Evolutionary conservation across 2,329 filamentous ascomycete genomes (phyloP), one percentile per base, ranked within the genome.

Genomic region (Diaporthe batatas): DNA sequence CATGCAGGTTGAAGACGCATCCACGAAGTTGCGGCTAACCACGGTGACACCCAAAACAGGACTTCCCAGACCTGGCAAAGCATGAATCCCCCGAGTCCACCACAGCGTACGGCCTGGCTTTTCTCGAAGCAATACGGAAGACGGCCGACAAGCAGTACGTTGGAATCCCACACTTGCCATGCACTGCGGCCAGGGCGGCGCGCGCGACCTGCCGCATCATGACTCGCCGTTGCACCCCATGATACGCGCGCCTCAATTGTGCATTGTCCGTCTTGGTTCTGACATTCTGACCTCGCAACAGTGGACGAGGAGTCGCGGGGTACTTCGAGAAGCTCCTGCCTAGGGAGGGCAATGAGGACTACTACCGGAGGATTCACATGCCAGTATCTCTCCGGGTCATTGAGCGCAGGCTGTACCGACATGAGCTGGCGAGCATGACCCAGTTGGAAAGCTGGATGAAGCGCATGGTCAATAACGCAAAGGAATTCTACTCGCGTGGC

Each of bases 391-490:
- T 98, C 58, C 88, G 92, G 77, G 92, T 88, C 2, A 92, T 97
- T 74, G 93, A 97, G 84, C 86, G 86, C 58, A 96, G 94, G 82
- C 86, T 98, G 67, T 87, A 90, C 68, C 86, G 89, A 65, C 85
- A 89, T 77, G 88, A 91, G 76, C 97, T 97, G 79, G 80, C 87
- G 18, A 92, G 84, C 68, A 86, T 98, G 64, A 91, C 93, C 7
- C 87, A 92, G 65, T 85, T 98, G 16, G 95, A 98, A 82, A 92
- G 93, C 79, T 95, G 95, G 80, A 89, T 96, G 79, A 97, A 96
- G 85, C 91, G 94, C 75, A 93, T 98, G 88, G 92, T 97, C 71
- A 88, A 91, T 76, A 98, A 97, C 79, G 94, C 93, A 47, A 97
- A 97, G 81, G 91, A 94, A 70, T 96, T 91, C 83, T 96, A 96